phyloP scores from a whole-genome alignment of 148 eudicot species.

The Chenopodium quinoa region DNA sequence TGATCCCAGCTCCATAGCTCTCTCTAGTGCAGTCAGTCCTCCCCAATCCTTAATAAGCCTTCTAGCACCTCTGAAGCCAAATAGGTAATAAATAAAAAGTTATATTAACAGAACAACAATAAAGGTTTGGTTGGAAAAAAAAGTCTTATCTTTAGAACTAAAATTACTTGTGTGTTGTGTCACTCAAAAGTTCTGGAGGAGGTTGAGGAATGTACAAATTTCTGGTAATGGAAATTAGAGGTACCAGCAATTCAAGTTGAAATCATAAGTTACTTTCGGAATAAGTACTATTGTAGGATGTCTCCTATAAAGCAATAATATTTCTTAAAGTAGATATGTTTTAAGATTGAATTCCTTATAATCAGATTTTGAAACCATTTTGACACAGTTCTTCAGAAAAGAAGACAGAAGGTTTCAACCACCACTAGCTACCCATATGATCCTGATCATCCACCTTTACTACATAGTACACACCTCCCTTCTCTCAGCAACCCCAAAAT shows the following conservation, averaged over 20 bases:
- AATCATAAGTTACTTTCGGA: no score
- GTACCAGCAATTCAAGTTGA: neutral
- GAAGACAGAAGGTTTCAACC: no score
- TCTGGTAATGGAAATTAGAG: neutral
- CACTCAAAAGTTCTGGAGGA: neutral
- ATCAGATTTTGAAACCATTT: no score
- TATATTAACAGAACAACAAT: neutral
- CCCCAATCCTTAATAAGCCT: slow-evolving; percentile 80
- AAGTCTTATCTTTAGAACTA: neutral
- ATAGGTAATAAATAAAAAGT: neutral
- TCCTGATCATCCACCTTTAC: no score
- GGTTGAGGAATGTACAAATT: neutral
- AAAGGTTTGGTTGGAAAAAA: neutral
- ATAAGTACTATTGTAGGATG: no score
- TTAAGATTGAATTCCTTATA: no score
- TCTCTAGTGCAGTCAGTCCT: slow-evolving; percentile 71
- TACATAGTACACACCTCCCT: no score
- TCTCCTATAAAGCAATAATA: no score
- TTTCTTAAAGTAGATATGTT: no score
- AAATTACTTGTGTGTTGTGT: neutral
- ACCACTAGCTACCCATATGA: no score
- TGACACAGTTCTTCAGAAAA: no score
- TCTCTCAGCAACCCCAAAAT: no score
- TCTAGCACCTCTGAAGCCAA: slow-evolving; percentile 66
- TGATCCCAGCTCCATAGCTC: slow-evolving; percentile 98